phyloP scores from a whole-genome alignment of 495 filamentous ascomycete species.

The Baudoinia panamericana region DNA sequence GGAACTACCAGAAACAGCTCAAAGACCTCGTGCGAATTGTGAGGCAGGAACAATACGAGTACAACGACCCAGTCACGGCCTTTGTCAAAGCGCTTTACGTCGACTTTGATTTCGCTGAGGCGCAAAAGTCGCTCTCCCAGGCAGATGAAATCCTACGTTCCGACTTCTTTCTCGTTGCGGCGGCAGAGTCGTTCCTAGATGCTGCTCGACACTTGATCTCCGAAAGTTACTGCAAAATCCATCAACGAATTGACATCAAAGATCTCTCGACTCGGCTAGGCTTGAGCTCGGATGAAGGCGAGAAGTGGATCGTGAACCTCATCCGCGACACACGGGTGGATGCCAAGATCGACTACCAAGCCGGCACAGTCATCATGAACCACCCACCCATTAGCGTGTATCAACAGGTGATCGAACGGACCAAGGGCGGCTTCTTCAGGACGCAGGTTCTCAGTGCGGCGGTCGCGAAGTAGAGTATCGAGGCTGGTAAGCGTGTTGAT shows the following conservation, averaged over 20 bases:
- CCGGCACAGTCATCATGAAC: conserved; percentile 98
- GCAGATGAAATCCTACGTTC: conserved; percentile 83
- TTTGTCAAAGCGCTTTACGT: conserved; percentile 93
- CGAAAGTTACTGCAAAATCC: conserved; percentile 98
- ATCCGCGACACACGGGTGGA: conserved; percentile 95
- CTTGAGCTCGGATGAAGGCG: conserved; percentile 80
- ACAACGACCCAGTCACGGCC: conserved; percentile 86
- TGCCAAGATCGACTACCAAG: conserved; percentile 97
- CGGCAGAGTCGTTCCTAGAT: conserved; percentile 84
- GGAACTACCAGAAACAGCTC: conserved; percentile 89
- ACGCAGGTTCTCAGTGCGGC: conserved; percentile 33
- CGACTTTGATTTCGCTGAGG: conserved; percentile 98
- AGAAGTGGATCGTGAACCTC: conserved; percentile 99
- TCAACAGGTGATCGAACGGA: conserved; percentile 96
- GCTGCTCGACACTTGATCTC: conserved; percentile 90
- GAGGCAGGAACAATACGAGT: conserved; percentile 94
- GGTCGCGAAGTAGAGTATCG: conserved; percentile 25
- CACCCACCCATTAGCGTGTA: conserved; percentile 96
- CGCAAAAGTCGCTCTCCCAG: conserved; percentile 77
- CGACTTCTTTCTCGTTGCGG: conserved; percentile 86
- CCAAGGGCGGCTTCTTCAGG: conserved; percentile 86
- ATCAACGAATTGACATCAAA: conserved; percentile 93
- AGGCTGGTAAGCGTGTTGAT: too few relatives aligned
- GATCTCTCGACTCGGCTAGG: conserved; percentile 84
- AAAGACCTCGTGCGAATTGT: conserved; percentile 93